phyloP scores from a whole-genome alignment of 139 green algal species.

The Chlorella sp. region DNA sequence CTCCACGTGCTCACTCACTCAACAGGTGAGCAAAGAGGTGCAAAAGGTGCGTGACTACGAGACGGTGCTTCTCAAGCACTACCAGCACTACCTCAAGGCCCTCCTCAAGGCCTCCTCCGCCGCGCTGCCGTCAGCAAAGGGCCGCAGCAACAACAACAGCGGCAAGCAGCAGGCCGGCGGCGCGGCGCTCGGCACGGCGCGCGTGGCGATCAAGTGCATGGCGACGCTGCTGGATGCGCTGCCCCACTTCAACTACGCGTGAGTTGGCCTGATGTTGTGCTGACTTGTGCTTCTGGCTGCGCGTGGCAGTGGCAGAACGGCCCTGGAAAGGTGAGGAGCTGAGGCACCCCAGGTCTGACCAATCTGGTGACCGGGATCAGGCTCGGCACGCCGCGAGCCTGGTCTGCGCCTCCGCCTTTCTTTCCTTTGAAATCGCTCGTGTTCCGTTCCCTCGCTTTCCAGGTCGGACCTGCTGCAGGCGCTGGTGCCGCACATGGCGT shows the following conservation, averaged over 20 bases:
- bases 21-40: conserved; percentile 81
- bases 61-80: conserved; percentile 61
- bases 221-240: conserved; percentile 50
- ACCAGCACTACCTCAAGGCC: conserved; percentile 74
- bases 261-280: too few relatives aligned
- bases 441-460: too few relatives aligned
- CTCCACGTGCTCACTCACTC: too few relatives aligned
- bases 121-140: not conserved
- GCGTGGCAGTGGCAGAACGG: too few relatives aligned
- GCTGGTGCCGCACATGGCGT: conserved; percentile 63
- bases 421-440: too few relatives aligned
- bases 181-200: not conserved
- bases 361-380: too few relatives aligned
- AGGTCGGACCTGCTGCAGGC: conserved; percentile 65
- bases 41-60: conserved; percentile 72
- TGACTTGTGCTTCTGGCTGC: too few relatives aligned
- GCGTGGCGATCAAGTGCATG: conserved; percentile 73
- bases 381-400: too few relatives aligned
- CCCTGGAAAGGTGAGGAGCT: too few relatives aligned
- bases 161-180: not conserved
- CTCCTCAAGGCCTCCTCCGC: conserved; percentile 43
- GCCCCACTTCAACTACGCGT: conserved; percentile 85
- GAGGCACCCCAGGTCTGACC: too few relatives aligned
- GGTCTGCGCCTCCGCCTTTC: too few relatives aligned
- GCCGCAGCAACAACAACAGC: not conserved